Evolutionary conservation across 176 grass and related monocot genomes (phyloP), one percentile per base, ranked within the genome.

Genomic region (Miscanthus lutarioriparius): DNA sequence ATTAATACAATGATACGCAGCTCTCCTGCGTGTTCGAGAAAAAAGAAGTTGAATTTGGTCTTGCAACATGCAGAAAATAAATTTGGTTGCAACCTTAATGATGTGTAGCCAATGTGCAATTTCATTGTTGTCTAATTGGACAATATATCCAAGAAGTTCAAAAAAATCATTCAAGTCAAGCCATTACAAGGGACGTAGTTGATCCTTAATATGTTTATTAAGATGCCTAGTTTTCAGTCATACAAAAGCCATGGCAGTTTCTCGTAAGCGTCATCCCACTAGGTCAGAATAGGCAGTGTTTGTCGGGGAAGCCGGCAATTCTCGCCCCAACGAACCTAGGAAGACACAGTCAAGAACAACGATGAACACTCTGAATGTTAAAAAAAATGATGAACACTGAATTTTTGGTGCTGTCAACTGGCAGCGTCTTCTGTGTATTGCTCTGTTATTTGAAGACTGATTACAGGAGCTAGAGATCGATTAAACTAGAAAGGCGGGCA

Each of bases 51-150:
- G 7, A 25, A 74, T 58, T 48, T 35, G 19, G 43, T 16, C 10
- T 33, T 64, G 81, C 19, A 64, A 83, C 39, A 45, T 33, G 25
- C 16, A 73, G 19, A 17, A 79, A 66, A 65, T 25, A 65, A 66
- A 79, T 37, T 43, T 26, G 71, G 39, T 35, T 78, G 59, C 39
- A 26, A 72, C 11, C 69, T 37, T 70, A 48, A 70, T 70, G 37
- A 13, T 70, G 22, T 41, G n/a, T 11, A 63, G 37, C 56, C 69
- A 43, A 25, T 72, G 1, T 64, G 38, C 23, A 72, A 53, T 11
- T 80, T 41, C 27, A 39, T 53, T 69, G n/a, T 17, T 69, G n/a
- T 65, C 67, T 74, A 74, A 27, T 27, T 80, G 73, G 5, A 74
- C 19, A 65, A 64, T 64, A 81, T 54, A 62, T 78, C 64, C 64